These are phyloP conservation scores for Mycosphaerella sp. DNA, from an alignment of 2,329 filamentous ascomycete genomes.

Conservation along the genomic window DNA sequence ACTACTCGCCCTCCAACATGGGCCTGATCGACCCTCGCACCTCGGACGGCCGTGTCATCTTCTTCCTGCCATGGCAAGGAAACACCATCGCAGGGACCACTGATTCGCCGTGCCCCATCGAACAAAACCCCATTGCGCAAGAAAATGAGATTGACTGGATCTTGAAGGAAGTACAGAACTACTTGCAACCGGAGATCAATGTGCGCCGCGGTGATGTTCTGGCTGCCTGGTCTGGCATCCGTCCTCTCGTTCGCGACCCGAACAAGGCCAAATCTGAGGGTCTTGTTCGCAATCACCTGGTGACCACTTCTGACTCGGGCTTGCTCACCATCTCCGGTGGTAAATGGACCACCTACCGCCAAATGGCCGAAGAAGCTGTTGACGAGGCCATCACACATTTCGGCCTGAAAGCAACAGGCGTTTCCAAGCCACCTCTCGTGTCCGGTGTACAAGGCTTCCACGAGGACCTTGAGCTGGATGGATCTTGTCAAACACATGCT, in stretches of 20 bases:
- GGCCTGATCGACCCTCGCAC: conserved; percentile 80
- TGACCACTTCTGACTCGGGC: conserved; percentile 71
- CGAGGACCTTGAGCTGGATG: conserved; percentile 64
- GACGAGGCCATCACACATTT: conserved; percentile 70
- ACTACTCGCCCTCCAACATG: conserved; percentile 80
- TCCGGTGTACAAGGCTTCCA: conserved; percentile 63
- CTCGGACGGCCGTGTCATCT: conserved; percentile 83
- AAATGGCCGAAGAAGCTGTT: conserved; percentile 87
- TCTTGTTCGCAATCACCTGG: conserved; percentile 77
- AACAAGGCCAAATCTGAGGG: conserved; percentile 81
- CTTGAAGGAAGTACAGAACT: conserved; percentile 71
- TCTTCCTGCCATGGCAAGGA: conserved; percentile 89
- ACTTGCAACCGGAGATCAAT: conserved; percentile 76
- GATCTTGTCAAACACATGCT: conserved; percentile 74
- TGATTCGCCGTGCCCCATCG: conserved; percentile 68
- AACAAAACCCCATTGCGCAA: conserved; percentile 65
- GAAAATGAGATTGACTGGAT: conserved; percentile 88
- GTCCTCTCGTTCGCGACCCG: conserved; percentile 78
- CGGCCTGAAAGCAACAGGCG: conserved; percentile 51
- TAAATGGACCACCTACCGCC: conserved; percentile 89
- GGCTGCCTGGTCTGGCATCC: conserved; percentile 82
- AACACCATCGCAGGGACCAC: conserved; percentile 89
- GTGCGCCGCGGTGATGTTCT: conserved; percentile 82
- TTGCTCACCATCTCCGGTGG: conserved; percentile 80
- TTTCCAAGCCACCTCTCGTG: conserved; percentile 54